These are phyloP conservation scores for Lactifluus hygrophoroides DNA, from an alignment of 768 basidiomycete genomes.

Conservation along the genomic window DNA sequence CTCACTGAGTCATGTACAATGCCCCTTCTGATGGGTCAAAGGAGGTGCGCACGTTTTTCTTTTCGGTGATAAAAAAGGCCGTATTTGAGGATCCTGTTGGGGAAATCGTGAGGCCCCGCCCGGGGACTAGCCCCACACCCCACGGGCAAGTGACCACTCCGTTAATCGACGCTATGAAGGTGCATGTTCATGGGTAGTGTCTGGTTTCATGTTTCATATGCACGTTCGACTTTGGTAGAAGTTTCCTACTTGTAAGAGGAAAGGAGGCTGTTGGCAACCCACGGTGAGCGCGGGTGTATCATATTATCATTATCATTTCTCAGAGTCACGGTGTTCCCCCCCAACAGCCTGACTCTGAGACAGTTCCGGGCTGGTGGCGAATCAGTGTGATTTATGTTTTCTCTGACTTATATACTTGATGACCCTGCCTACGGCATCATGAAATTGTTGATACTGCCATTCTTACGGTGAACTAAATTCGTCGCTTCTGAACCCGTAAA, in stretches of 20 bases:
- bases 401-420: conserved; percentile 4
- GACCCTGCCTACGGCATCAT: not conserved
- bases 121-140: not conserved
- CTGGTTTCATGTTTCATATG: conserved; percentile 1
- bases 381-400: not conserved
- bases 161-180: not conserved
- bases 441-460: not conserved
- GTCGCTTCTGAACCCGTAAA: not conserved
- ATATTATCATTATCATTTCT: too few relatives aligned
- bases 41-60: not conserved
- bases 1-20: not conserved
- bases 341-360: too few relatives aligned
- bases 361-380: not conserved
- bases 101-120: not conserved
- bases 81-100: not conserved
- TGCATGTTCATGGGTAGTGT: not conserved
- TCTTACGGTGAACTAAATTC: not conserved
- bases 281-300: not conserved
- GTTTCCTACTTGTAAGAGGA: not conserved
- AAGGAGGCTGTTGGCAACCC: not conserved
- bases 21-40: not conserved
- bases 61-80: conserved; percentile 4
- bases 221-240: not conserved
- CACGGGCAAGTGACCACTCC: conserved; percentile 3
- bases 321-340: too few relatives aligned